These are phyloP conservation scores for Gelatoporia subvermispora DNA, from an alignment of 768 basidiomycete genomes.

Conservation along the genomic window DNA sequence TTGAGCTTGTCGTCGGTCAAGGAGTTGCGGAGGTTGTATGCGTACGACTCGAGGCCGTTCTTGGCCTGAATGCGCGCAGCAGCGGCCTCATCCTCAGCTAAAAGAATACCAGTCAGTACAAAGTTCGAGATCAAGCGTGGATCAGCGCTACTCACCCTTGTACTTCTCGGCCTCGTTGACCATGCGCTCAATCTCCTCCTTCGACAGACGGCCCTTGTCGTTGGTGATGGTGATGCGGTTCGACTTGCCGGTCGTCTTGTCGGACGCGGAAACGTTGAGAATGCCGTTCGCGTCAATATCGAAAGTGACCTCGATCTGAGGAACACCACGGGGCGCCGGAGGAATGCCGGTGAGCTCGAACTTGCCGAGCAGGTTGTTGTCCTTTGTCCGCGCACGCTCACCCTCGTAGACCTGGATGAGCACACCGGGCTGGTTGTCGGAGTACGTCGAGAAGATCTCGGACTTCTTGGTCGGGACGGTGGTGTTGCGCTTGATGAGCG, in stretches of 20 bases:
- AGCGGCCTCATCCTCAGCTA: slow-evolving; percentile 83
- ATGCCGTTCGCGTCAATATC: slow-evolving; percentile 98
- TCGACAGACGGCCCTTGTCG: slow-evolving; percentile 94
- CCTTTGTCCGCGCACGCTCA: slow-evolving; percentile 97
- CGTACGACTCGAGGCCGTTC: slow-evolving; percentile 91
- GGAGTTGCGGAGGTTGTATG: slow-evolving; percentile 94
- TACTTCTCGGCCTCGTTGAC: slow-evolving; percentile 91
- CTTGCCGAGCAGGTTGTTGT: slow-evolving; percentile 98
- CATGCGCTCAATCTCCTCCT: slow-evolving; percentile 99
- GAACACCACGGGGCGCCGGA: slow-evolving; percentile 95
- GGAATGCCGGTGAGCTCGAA: slow-evolving; percentile 97
- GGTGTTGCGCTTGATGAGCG: slow-evolving; percentile 97
- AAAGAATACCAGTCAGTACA: slow-evolving; percentile 12
- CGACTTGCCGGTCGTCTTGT: slow-evolving; percentile 97
- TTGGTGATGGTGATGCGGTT: slow-evolving; percentile 92
- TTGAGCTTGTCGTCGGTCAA: slow-evolving; percentile 81
- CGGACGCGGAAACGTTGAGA: slow-evolving; percentile 89
- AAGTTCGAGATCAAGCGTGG: not conserved
- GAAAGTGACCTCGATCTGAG: slow-evolving; percentile 96
- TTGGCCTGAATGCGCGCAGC: slow-evolving; percentile 79
- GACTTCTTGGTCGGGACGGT: slow-evolving; percentile 99
- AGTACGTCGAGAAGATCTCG: slow-evolving; percentile 97
- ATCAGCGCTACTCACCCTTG: slow-evolving; percentile 48
- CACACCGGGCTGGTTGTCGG: slow-evolving; percentile 98
- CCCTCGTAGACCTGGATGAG: slow-evolving; percentile 98